Conservation (phyloP, 306 rosid species). For the Citrullus amarus region DNA sequence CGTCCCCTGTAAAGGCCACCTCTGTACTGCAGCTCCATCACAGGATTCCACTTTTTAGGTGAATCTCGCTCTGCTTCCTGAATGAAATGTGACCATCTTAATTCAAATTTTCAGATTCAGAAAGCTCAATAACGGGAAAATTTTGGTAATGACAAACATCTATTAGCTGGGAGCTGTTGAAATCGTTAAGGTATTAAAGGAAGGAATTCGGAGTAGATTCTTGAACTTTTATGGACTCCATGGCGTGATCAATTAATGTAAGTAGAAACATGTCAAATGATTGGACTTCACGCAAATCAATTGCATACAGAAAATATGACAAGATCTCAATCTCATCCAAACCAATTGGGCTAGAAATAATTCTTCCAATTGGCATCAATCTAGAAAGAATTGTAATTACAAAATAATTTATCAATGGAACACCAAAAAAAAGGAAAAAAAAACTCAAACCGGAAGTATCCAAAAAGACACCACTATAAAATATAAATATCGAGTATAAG, state of each 20-base stretch:
- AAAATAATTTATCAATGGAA: not conserved
- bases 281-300: not conserved
- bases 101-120: slow-evolving; percentile 10
- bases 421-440: not conserved
- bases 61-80: slow-evolving; percentile 93
- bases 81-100: slow-evolving; percentile 8
- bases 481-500: not conserved
- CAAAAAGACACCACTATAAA: not conserved
- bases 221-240: not conserved
- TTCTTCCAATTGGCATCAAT: not conserved
- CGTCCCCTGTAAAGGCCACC: slow-evolving; percentile 83
- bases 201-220: not conserved
- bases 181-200: not conserved
- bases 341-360: not conserved
- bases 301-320: not conserved
- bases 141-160: not conserved
- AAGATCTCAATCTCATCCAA: not conserved
- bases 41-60: slow-evolving; percentile 78
- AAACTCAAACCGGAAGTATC: not conserved
- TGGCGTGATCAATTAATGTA: not conserved
- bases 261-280: not conserved
- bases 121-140: not conserved
- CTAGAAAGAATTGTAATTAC: not conserved
- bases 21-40: slow-evolving; percentile 77
- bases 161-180: not conserved